Base-by-base conservation (phyloP, 352 stramenopile species). In the Phytopythium chamaehyphon region DNA sequence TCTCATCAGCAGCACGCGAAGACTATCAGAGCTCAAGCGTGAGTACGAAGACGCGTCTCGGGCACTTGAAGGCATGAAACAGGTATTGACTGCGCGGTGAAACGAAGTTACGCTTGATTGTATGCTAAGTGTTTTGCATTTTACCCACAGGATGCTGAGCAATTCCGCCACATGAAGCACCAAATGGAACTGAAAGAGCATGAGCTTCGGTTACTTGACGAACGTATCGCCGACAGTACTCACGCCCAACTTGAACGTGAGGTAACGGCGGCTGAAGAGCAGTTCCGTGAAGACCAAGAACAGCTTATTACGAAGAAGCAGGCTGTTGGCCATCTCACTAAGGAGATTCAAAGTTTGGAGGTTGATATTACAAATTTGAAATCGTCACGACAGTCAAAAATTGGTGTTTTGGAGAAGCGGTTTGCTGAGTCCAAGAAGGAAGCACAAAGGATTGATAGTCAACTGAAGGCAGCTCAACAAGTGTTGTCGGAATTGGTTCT, bases 141-240 rank as follows among this genome's bases (percentile, higher is more conserved):
- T n/a, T 2, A 51, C 60, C 16, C 48, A 1, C 43, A 88, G 68
- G 83, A 95, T 63, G 73, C 75, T 15, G 71, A 81, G 15, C 66
- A 81, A 15, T 95, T 89, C 54, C 77, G 75, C 28, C 76, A 85
- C 19, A 50, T 93, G 19, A 84, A 73, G 24, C 76, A 92, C 42
- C 76, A 92, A 40, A 69, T 93, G 46, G 83, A 93, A 33, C 59
- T 95, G 21, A 95, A 95, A 53, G 69, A 90, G 43, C 85, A 95
- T 48, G 82, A 95, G 26, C 56, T 91, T 46, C 59, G 60, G 26
- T 60, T 95, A 54, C 66, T 95, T 4, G 78, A 90, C 15, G 81
- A 90, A 39, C 83, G 84, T 38, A 93, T 95, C 43, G 71, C 78
- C 24, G 81, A 73, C 23, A 95, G 81, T 51, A 76, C 78, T 5